Base-by-base conservation (phyloP, 306 rosid species). In the Leucaena leucocephala region DNA sequence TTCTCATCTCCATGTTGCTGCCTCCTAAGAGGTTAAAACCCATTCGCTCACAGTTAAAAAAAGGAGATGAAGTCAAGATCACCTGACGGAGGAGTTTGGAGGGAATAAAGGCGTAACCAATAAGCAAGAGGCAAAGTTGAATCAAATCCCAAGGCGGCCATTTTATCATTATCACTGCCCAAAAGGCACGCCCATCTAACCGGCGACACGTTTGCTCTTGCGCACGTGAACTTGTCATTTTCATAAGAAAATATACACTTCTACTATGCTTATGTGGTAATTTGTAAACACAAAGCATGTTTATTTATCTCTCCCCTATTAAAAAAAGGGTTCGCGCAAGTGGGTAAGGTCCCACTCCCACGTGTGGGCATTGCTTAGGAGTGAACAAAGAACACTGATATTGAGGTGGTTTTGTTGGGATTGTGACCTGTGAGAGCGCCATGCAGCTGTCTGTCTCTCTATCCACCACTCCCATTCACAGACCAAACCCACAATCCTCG, bases 141-240 rank as follows among this genome's bases (percentile, higher is more conserved):
- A 27, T 27, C 27, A 27, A 27, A 27, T 27, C 27, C 27, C 27
- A 27, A 27, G 1, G 27, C 27, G 27, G 55, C 22, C 55, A 39
- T 66, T 27, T 8, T 8, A 39, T 67, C 46, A 65, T 35, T 13
- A 35, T 63, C 43, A 57, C 58, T 68, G 76, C 11, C 36, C 42
- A 80, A 78, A 82, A 77, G 78, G 88, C 88, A 74, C 89, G 82
- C 76, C 79, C 93, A 80, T 83, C 91, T 54, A 89, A 88, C 88
- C 87, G 97, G 91, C 97, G 83, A 78, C 85, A 87, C 74, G 68
- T 43, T 22, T 77, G 91, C 84, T 75, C 67, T 59, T 77, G 65
- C 50, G 75, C 85, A 91, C 91, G 91, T 87, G 91, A 79, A 39
- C 62, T 2, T 38, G 38, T 75, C 64, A 74, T 48, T 16, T 72